Base-by-base conservation (phyloP, 2,329 filamentous ascomycete genomes). In the Monosporascus sp. region DNA sequence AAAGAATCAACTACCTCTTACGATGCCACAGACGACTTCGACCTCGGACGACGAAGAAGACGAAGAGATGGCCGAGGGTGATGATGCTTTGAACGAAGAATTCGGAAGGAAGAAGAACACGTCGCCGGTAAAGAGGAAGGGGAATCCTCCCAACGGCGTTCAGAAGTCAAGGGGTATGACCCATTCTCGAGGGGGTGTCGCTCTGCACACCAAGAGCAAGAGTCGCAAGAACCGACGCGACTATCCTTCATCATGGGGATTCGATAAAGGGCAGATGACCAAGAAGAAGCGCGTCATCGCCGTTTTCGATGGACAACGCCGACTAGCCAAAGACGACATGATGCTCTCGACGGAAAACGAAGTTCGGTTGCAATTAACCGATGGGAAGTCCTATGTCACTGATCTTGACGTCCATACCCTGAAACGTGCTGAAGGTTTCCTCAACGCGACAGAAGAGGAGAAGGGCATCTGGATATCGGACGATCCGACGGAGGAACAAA, bases 261-360 rank as follows among this genome's bases (percentile, higher is more conserved):
- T 92, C 64, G 83, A 92, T 57, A 86, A 89, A 65, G 88, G 90
- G 64, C 91, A 94, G 76, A 96, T 97, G 90, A 95, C 89, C 67
- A 95, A 96, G 84, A 97, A 95, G 83, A 97, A 97, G 82, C 89
- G 94, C 27, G 90, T 97, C 51, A 79, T 97, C 64, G 90, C 90
- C 58, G 89, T 96, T 20, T 99, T 95, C 65, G 91, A 97, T 66
- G 94, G 94, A 1, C 81, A 81, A 17, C 85, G 92, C 50, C 85
- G 93, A 42, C 80, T 99, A 48, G 94, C 89, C 82, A 97, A 97
- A 76, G 94, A 99, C 68, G 94, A 99, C 73, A 94, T 97, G 90
- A 96, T 97, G 91, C 85, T 99, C 48, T 90, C 92, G 62, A 91
- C 89, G 17, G 91, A 96, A 63, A 92, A 94, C 65, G 94, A 99